Conservation (phyloP, 192 early-diverging fungal genomes). For the Phlyctochytrium bullatum region DNA sequence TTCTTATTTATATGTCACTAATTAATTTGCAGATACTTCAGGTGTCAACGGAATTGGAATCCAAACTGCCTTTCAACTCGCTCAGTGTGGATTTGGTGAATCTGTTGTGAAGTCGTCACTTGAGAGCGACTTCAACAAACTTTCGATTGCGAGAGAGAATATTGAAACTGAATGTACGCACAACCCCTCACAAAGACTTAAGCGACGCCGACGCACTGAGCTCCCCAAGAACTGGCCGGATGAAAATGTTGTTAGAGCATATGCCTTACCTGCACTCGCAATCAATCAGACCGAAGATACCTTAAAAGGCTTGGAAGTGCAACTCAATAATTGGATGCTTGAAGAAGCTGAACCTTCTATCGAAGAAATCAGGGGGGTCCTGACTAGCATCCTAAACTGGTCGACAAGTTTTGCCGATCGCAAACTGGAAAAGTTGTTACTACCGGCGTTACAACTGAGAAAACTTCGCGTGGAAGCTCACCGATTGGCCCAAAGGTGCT, state of each 20-base stretch:
- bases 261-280: not conserved
- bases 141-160: not conserved
- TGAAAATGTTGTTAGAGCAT: not conserved
- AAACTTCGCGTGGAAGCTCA: not conserved
- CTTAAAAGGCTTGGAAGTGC: not conserved
- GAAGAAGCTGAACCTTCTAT: not conserved
- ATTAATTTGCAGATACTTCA: not conserved
- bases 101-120: not conserved
- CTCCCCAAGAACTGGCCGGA: not conserved
- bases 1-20: not conserved
- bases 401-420: not conserved
- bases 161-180: not conserved
- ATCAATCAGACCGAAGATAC: not conserved
- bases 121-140: not conserved
- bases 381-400: not conserved
- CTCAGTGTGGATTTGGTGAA: not conserved
- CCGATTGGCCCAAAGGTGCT: not conserved
- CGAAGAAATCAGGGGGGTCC: not conserved
- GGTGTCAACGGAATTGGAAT: not conserved
- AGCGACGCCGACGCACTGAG: not conserved
- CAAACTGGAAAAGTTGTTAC: not conserved
- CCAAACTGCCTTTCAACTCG: not conserved
- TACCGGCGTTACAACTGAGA: not conserved
- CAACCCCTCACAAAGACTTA: not conserved
- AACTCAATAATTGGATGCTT: not conserved